These are phyloP conservation scores for Pichia kluyveri DNA, from an alignment of 805 yeast genomes.

Conservation along the genomic window DNA sequence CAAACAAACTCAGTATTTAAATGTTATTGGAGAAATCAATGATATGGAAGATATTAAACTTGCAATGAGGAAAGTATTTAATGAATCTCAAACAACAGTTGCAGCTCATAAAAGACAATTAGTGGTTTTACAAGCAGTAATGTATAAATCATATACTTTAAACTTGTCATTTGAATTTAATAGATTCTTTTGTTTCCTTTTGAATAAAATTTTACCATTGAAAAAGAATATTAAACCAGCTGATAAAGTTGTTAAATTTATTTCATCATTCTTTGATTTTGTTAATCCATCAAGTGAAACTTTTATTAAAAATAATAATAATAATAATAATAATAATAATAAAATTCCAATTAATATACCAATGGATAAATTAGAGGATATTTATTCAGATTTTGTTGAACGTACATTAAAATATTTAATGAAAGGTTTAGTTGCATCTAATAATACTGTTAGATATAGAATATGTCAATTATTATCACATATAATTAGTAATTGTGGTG, in stretches of 20 bases:
- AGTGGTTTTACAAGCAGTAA: conserved; percentile 51
- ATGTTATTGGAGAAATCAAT: not conserved
- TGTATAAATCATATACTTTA: conserved; percentile 42
- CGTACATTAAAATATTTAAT: conserved; percentile 55
- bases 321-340: conserved; percentile 20
- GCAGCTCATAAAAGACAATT: conserved; percentile 74
- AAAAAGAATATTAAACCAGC: conserved; percentile 65
- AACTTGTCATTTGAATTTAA: conserved; percentile 52
- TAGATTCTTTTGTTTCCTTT: conserved; percentile 46
- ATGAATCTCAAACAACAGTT: conserved; percentile 65
- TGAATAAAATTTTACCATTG: conserved; percentile 57
- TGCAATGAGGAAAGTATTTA: conserved; percentile 62
- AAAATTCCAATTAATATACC: not conserved
- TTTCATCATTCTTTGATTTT: conserved; percentile 48
- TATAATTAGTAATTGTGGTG: conserved; percentile 62
- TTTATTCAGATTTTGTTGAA: conserved; percentile 46
- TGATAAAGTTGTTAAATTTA: conserved; percentile 65
- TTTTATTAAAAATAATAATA: conserved; percentile 27
- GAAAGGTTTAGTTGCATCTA: conserved; percentile 71
- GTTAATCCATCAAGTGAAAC: conserved; percentile 24
- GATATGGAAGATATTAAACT: conserved; percentile 25
- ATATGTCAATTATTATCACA: conserved; percentile 69
- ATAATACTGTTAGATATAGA: conserved; percentile 70
- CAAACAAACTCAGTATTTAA: conserved; percentile 1
- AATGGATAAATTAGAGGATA: not conserved